phyloP scores from a whole-genome alignment of 2,329 filamentous ascomycete species.

The Paracoccidioides lutzii region DNA sequence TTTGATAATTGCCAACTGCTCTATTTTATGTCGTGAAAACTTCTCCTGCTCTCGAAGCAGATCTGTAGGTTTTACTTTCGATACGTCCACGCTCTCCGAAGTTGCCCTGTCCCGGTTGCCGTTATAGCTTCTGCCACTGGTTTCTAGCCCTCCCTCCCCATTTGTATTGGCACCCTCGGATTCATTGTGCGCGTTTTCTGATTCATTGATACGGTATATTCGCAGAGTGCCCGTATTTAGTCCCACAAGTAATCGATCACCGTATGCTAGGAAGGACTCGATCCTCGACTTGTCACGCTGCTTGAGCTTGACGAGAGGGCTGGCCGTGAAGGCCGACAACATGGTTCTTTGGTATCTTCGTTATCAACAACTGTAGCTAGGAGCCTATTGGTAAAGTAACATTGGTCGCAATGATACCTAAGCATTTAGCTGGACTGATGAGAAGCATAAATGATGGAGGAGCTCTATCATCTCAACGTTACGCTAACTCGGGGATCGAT shows the following conservation, averaged over 20 bases:
- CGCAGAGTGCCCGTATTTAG: constrained; percentile 79
- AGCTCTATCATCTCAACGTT: background rate
- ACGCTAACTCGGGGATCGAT: background rate
- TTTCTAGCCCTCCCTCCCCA: constrained; percentile 3
- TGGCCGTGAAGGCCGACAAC: constrained; percentile 95
- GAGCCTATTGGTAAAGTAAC: no score
- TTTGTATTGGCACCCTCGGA: constrained; percentile 7
- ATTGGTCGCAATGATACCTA: background rate
- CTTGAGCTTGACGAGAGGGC: constrained; percentile 92
- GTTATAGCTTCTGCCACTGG: background rate
- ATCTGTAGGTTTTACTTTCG: constrained; percentile 52
- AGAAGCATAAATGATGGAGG: background rate
- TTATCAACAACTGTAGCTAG: background rate
- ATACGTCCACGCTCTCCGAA: constrained; percentile 8
- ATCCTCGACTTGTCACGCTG: constrained; percentile 93
- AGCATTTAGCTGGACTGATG: background rate
- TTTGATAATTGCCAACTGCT: constrained; percentile 91
- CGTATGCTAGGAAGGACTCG: constrained; percentile 86
- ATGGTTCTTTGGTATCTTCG: constrained; percentile 36
- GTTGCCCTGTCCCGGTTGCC: constrained; percentile 1
- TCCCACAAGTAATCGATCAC: constrained; percentile 82
- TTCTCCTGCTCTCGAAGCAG: constrained; percentile 84
- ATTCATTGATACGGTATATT: constrained; percentile 80
- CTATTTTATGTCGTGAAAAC: constrained; percentile 79
- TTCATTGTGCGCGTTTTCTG: constrained; percentile 22